Base-by-base conservation (phyloP, 2,329 filamentous ascomycete genomes). In the Grosmannia huntii region DNA sequence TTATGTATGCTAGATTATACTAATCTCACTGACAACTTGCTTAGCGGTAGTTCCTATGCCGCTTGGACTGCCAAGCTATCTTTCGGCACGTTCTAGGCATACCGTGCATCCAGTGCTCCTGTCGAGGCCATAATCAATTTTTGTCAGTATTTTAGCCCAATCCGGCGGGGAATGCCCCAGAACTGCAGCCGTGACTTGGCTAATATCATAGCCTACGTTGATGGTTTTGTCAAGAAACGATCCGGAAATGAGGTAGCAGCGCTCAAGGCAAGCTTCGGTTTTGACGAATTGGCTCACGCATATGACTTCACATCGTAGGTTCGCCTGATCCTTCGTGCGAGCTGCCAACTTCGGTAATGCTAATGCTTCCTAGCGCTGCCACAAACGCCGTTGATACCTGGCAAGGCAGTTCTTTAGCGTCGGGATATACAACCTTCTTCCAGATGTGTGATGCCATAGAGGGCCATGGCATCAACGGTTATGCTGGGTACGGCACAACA, bases 11-110 rank as follows among this genome's bases (percentile, higher is more conserved):
- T n/a, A n/a, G n/a, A n/a, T n/a, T n/a, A n/a, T n/a, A n/a, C n/a
- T n/a, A n/a, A n/a, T n/a, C n/a, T n/a, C n/a, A n/a, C n/a, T n/a
- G n/a, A n/a, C n/a, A n/a, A n/a, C n/a, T n/a, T 83, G 5, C 70
- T 78, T 53, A 70, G 72, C 7, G 81, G 81, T 16, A 80, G 79
- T 31, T 81, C 77, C 0, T 84, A 84, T 65, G 67, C 78, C 2
- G 80, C 78, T 0, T 83, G 80, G 79, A 79, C 74, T 2, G 76
- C 76, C 41, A 75, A 75, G 62, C 60, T 76, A 2, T 68, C 73
- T 1, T 78, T 79, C 0, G 80, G 77, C 7, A 82, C 78, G 0
- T 80, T 81, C 67, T 83, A 80, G 80, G 80, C 79, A 1, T 83
- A 83, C 62, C 78, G 81, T 66, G 71, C 79, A 3, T 79, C 76